These are phyloP conservation scores for Dothidotthia symphoricarpi DNA, from an alignment of 2,329 filamentous ascomycete species.

Conservation along the genomic window DNA sequence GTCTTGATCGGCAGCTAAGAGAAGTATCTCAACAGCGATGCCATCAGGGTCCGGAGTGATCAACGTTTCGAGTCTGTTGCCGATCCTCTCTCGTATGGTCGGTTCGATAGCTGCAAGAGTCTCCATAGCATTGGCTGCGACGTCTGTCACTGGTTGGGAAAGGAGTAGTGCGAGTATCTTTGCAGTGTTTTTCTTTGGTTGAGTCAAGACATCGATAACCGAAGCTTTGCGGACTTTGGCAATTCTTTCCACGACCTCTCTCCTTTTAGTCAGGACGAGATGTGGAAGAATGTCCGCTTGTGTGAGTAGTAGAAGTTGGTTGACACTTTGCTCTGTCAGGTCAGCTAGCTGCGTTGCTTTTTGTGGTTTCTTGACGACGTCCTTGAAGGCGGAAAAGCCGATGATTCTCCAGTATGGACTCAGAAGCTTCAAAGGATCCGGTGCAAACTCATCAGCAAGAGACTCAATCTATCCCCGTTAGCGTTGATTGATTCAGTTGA, in stretches of 20 bases:
- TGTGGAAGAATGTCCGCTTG: conserved; percentile 83
- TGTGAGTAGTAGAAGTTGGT: conserved; percentile 70
- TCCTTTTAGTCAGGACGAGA: conserved; percentile 74
- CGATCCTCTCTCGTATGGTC: conserved; percentile 61
- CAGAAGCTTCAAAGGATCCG: conserved; percentile 68
- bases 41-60: conserved; percentile 72
- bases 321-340: conserved; percentile 71
- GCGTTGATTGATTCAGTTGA: background rate
- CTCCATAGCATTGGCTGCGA: conserved; percentile 66
- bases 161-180: conserved; percentile 60
- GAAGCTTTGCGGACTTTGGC: conserved; percentile 63
- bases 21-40: conserved; percentile 78
- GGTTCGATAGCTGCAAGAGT: conserved; percentile 67
- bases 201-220: conserved; percentile 61
- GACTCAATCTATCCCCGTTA: conserved; percentile 57
- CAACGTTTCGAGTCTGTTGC: conserved; percentile 63
- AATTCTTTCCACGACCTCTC: conserved; percentile 77
- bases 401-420: conserved; percentile 86
- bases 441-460: conserved; percentile 64
- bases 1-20: conserved; percentile 69
- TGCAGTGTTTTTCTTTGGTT: conserved; percentile 57
- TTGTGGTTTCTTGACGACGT: conserved; percentile 76
- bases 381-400: conserved; percentile 77
- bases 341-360: conserved; percentile 78
- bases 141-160: conserved; percentile 61